Conservation (phyloP, 2,329 filamentous ascomycete species). For the Aureobasidium sp. region DNA sequence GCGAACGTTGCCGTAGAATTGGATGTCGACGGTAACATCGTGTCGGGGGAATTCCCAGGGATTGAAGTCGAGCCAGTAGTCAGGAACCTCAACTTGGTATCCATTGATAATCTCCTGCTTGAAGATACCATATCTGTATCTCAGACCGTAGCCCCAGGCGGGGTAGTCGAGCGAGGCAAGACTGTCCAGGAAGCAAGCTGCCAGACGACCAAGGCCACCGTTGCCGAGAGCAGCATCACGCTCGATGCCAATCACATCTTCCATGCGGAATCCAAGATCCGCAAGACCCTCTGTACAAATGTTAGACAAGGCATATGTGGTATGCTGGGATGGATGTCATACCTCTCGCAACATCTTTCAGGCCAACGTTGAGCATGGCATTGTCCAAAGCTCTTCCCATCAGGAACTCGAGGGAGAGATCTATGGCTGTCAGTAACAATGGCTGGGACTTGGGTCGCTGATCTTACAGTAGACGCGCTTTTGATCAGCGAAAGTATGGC, state of each 20-base stretch:
- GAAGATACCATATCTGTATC: slow-evolving; percentile 93
- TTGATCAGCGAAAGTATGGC: slow-evolving; percentile 79
- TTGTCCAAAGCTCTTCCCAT: slow-evolving; percentile 97
- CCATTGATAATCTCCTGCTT: slow-evolving; percentile 98
- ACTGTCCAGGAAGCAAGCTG: slow-evolving; percentile 95
- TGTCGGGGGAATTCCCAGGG: slow-evolving; percentile 97
- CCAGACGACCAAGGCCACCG: slow-evolving; percentile 86
- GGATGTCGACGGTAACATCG: slow-evolving; percentile 91
- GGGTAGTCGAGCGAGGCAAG: slow-evolving; percentile 90
- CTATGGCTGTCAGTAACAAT: slow-evolving; percentile 27
- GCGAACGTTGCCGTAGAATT: slow-evolving; percentile 84
- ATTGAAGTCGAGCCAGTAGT: slow-evolving; percentile 99
- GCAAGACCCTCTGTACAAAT: slow-evolving; percentile 59
- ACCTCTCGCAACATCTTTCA: slow-evolving; percentile 80
- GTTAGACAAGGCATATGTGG: slow-evolving; percentile 15
- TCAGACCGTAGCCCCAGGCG: slow-evolving; percentile 93
- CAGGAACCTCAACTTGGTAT: slow-evolving; percentile 95
- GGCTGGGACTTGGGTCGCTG: no score
- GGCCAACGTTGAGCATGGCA: slow-evolving; percentile 91
- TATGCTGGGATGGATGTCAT: slow-evolving; percentile 23
- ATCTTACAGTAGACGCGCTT: slow-evolving; percentile 82
- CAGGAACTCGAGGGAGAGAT: slow-evolving; percentile 92
- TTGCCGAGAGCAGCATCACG: slow-evolving; percentile 95
- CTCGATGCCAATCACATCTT: slow-evolving; percentile 90
- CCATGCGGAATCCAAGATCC: slow-evolving; percentile 92